Evolutionary conservation across 495 filamentous ascomycete species (phyloP).

Genomic region (Tetracladium marchalianum): DNA sequence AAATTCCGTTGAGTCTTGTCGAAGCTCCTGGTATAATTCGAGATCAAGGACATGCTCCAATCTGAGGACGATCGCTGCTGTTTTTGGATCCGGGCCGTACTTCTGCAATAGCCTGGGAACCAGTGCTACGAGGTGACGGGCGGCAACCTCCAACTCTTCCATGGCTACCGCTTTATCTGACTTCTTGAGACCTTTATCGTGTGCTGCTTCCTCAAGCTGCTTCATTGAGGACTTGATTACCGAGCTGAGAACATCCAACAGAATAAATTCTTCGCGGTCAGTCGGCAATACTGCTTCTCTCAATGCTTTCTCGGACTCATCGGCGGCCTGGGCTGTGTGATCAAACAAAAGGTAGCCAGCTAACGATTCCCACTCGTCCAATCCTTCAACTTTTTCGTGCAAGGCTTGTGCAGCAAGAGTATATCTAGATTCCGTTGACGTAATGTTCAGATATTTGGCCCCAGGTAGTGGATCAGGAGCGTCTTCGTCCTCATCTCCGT

Average conservation of each 20-base stretch:
- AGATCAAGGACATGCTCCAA: slow-evolving; percentile 83
- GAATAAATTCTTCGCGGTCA: slow-evolving; percentile 69
- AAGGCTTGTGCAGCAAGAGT: slow-evolving; percentile 76
- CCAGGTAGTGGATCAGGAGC: slow-evolving; percentile 17
- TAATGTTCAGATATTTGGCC: slow-evolving; percentile 41
- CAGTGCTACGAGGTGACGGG: slow-evolving; percentile 59
- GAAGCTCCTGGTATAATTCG: slow-evolving; percentile 78
- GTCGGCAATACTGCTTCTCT: slow-evolving; percentile 11
- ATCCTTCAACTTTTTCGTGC: slow-evolving; percentile 68
- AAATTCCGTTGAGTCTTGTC: slow-evolving; percentile 76
- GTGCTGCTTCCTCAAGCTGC: slow-evolving; percentile 49
- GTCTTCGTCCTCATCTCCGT: slow-evolving; percentile 40
- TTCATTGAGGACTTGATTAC: slow-evolving; percentile 59
- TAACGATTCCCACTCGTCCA: slow-evolving; percentile 78
- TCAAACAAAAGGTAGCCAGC: slow-evolving; percentile 89
- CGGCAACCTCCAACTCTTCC: slow-evolving; percentile 63
- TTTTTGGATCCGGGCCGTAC: slow-evolving; percentile 78
- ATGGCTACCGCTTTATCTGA: slow-evolving; percentile 51
- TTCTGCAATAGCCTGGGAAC: slow-evolving; percentile 86
- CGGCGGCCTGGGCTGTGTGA: slow-evolving; percentile 44
- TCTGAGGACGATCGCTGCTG: slow-evolving; percentile 74
- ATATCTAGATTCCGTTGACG: slow-evolving; percentile 64
- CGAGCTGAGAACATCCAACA: slow-evolving; percentile 78
- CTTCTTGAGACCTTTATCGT: slow-evolving; percentile 55
- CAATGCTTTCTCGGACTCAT: slow-evolving; percentile 11